Base-by-base conservation (phyloP, 192 early-diverging fungal species). In the Umbelopsis sp. region DNA sequence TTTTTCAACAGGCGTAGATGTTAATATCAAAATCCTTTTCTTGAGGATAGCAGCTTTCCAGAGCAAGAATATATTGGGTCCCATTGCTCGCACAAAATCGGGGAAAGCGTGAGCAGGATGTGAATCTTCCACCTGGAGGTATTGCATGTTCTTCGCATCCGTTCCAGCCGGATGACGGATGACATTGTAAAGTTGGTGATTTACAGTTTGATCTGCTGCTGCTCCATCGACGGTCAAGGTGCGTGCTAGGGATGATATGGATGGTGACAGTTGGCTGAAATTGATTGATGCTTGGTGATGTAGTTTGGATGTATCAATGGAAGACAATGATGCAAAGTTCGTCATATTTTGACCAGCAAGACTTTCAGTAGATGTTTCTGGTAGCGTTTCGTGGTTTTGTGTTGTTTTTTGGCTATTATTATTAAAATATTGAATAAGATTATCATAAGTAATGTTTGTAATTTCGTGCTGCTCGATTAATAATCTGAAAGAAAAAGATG, bases 21-120 rank as follows among this genome's bases (percentile, higher is more conserved):
- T 75, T 67, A 79, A 77, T 2, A 88, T 80, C 54, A 88, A 69
- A 51, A 88, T 85, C 20, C 84, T 78, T 54, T 85, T 83, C 56
- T 70, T 80, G 47, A 81, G 51, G 38, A 88, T 54, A 3, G 79
- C 83, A 4, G 84, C 80, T 43, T 84, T 86, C 86, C 86, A 88
- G 4, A 88, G 51, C 6, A 76, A 44, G 71, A 82, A 88, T 34
- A 88, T 73, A 31, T 72, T 74, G n/a, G 86, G 84, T 2, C 86
- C 86, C 71, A 84, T 75, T 1, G 50, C 29, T 24, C 72, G 67
- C n/a, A 86, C 80, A 21, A 86, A 80, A 4, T 77, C 71, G 9
- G 77, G 68, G 53, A 86, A 86, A 29, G 70, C 49, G 59, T 74
- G 77, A 0, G 81, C 77, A n/a, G 82, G 82, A 70, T 86, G 82